Evolutionary conservation across 108 stramenopile genomes (phyloP).

Genomic region (Cyclostephanos invisitatus): DNA sequence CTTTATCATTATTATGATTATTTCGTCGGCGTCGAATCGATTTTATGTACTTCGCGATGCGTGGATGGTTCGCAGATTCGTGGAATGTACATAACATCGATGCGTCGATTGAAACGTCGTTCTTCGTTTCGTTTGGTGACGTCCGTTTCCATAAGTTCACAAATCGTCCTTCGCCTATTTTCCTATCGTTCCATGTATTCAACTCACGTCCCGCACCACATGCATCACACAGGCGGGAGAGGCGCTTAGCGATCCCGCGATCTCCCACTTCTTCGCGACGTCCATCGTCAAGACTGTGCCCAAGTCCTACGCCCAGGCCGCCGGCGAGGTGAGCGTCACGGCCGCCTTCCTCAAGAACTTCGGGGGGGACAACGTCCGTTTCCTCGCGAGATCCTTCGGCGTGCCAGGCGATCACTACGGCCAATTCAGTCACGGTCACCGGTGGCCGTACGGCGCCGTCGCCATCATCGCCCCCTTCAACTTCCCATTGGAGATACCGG

Average conservation of each 20-base stretch:
- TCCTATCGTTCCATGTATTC: too few species aligned
- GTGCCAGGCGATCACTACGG: slow-evolving; percentile 96
- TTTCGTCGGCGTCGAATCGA: too few species aligned
- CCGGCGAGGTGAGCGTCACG: slow-evolving; percentile 84
- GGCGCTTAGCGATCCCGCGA: slow-evolving; percentile 71
- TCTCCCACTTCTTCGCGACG: slow-evolving; percentile 88
- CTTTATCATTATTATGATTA: too few species aligned
- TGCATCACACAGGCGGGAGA: slow-evolving; percentile 61
- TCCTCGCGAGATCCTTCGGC: slow-evolving; percentile 84
- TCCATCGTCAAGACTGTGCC: slow-evolving; percentile 93
- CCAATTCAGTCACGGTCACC: slow-evolving; percentile 91
- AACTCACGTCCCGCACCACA: too few species aligned
- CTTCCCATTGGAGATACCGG: slow-evolving; percentile 95
- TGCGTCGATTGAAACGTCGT: too few species aligned
- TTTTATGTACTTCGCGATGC: too few species aligned
- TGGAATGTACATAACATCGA: too few species aligned
- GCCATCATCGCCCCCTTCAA: slow-evolving; percentile 96
- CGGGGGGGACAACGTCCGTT: slow-evolving; percentile 92
- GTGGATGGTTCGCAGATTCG: too few species aligned
- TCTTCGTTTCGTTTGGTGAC: too few species aligned
- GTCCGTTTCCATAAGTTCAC: too few species aligned
- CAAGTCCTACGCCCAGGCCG: slow-evolving; percentile 92
- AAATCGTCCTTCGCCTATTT: too few species aligned
- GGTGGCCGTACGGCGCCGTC: slow-evolving; percentile 97
- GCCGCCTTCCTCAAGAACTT: slow-evolving; percentile 90